Evolutionary conservation across 2,329 filamentous ascomycete species (phyloP).

Genomic region (Xylariomycetidae sp.): DNA sequence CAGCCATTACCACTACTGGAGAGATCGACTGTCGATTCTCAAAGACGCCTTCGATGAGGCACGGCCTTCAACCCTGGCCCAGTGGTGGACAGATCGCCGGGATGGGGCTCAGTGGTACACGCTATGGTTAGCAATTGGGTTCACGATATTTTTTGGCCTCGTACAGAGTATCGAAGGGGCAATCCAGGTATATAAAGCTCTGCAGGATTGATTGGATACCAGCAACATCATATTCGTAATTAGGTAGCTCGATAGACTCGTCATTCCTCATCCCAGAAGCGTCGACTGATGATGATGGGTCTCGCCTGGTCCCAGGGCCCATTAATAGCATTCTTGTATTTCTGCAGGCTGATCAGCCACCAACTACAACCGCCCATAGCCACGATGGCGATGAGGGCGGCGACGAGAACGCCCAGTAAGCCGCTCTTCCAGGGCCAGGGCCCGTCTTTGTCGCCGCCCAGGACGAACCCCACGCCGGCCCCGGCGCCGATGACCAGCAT

Average conservation of each 20-base stretch:
- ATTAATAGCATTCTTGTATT: slow-evolving; percentile 98
- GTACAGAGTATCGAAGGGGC: slow-evolving; percentile 35
- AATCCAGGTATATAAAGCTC: slow-evolving; percentile 36
- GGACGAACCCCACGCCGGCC: slow-evolving; percentile 63
- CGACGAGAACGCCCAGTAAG: slow-evolving; percentile 68
- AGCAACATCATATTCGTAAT: no score
- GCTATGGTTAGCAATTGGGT: slow-evolving; percentile 38
- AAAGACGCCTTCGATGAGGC: slow-evolving; percentile 36
- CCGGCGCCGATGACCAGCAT: slow-evolving; percentile 74
- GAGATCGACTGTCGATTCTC: slow-evolving; percentile 34
- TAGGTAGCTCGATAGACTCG: no score
- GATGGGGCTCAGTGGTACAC: slow-evolving; percentile 39
- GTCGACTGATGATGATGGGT: slow-evolving; percentile 71
- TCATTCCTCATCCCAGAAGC: slow-evolving; percentile 45
- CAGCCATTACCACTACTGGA: slow-evolving; percentile 33
- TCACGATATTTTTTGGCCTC: slow-evolving; percentile 35
- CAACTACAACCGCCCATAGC: slow-evolving; percentile 92
- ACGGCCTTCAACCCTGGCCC: slow-evolving; percentile 25
- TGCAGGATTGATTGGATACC: no score
- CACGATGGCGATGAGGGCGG: slow-evolving; percentile 65
- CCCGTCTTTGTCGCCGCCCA: slow-evolving; percentile 38
- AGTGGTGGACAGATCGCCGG: slow-evolving; percentile 38
- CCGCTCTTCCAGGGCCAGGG: slow-evolving; percentile 48
- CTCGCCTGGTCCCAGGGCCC: slow-evolving; percentile 96
- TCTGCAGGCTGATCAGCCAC: slow-evolving; percentile 96